Conservation (phyloP, 768 basidiomycete species). For the Rhizopogon roseolus region DNA sequence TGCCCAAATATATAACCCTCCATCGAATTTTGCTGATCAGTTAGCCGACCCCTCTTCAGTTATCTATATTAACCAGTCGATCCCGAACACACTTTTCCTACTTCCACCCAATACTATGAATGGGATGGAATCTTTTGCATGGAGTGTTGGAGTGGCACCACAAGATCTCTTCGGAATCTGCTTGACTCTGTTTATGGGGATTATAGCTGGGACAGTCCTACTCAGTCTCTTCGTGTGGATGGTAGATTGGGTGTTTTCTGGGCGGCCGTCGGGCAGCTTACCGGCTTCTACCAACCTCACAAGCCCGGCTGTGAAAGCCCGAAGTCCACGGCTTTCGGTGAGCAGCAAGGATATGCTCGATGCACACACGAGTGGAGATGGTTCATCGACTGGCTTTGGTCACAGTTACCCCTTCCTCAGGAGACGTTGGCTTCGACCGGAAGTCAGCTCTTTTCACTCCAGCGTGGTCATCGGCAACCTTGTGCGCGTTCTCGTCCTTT, state of each 20-base stretch:
- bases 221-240: conserved; percentile 71
- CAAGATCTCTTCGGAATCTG: conserved; percentile 81
- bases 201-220: conserved; percentile 66
- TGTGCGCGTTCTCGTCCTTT: conserved; percentile 83
- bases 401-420: conserved; percentile 21
- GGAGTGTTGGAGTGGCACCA: conserved; percentile 76
- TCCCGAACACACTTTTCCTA: conserved; percentile 71
- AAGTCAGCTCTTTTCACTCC: conserved; percentile 75
- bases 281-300: conserved; percentile 15
- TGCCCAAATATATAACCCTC: conserved; percentile 54
- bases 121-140: conserved; percentile 83
- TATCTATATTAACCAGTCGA: conserved; percentile 65
- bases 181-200: conserved; percentile 76
- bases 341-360: conserved; percentile 52
- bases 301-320: conserved; percentile 13
- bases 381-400: conserved; percentile 21
- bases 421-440: conserved; percentile 37
- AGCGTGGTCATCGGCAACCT: conserved; percentile 86
- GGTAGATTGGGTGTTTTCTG: conserved; percentile 51
- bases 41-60: conserved; percentile 65
- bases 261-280: conserved; percentile 13
- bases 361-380: conserved; percentile 17
- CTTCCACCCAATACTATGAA: conserved; percentile 51
- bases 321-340: conserved; percentile 37
- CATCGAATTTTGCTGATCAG: conserved; percentile 70